phyloP scores from a whole-genome alignment of 345 rosid genomes.

The Cardiospermum halicacabum region DNA sequence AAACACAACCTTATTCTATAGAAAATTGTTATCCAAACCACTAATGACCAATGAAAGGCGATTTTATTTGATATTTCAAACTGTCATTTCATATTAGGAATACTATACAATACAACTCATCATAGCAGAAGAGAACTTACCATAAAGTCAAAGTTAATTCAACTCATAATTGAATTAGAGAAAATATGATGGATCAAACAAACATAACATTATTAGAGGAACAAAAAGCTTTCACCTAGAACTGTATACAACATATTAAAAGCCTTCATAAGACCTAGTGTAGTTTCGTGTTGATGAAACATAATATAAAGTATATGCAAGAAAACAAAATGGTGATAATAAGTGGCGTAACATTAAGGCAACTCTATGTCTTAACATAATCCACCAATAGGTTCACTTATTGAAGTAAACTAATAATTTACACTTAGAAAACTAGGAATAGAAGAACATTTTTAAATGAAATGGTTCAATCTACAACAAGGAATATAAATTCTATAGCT shows the following conservation, averaged over 20 bases:
- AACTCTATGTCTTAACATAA: too few species aligned
- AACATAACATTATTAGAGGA: background rate
- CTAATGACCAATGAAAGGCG: too few species aligned
- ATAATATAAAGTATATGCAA: too few species aligned
- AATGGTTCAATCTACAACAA: background rate
- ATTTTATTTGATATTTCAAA: too few species aligned
- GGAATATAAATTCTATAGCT: too few species aligned
- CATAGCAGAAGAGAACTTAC: background rate
- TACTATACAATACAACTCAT: conserved; percentile 7
- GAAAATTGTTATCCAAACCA: too few species aligned
- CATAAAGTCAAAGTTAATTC: background rate
- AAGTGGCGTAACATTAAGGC: too few species aligned
- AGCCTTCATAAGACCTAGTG: background rate
- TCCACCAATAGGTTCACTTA: too few species aligned
- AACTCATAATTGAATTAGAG: background rate
- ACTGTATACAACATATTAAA: background rate
- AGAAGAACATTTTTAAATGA: background rate
- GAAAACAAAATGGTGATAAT: too few species aligned
- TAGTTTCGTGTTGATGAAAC: background rate
- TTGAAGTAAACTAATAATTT: too few species aligned
- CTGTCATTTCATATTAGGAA: background rate
- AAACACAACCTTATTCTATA: too few species aligned
- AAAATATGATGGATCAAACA: background rate
- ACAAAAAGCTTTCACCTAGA: background rate
- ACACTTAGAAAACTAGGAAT: background rate